These are phyloP conservation scores for Chlamydomonas incerta DNA, from an alignment of 139 green algal species.

Conservation along the genomic window DNA sequence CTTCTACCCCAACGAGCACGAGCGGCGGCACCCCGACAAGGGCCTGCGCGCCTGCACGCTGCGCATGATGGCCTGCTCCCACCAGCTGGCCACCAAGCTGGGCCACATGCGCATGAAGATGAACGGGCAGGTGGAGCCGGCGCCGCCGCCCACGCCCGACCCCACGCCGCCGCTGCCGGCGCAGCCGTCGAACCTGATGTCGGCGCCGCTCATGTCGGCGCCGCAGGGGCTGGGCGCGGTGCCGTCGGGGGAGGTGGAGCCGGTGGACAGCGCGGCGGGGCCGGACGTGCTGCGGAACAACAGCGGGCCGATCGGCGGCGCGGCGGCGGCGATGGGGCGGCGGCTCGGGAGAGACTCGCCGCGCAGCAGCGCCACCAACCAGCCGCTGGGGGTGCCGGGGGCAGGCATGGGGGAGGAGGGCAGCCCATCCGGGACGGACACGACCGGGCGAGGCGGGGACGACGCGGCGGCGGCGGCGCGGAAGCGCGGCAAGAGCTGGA, in stretches of 20 bases:
- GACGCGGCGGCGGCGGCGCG: background rate
- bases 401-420: background rate
- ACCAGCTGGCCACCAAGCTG: conserved; percentile 63
- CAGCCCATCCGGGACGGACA: background rate
- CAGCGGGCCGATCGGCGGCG: conserved; percentile 1
- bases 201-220: background rate
- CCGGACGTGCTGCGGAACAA: background rate
- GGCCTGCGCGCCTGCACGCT: conserved; percentile 62
- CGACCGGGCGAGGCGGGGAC: background rate
- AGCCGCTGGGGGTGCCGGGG: background rate
- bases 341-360: background rate
- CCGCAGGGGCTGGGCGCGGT: background rate
- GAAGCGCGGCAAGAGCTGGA: conserved; percentile 34
- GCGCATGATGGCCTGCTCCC: conserved; percentile 64
- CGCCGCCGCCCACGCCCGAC: conserved; percentile 23
- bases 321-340: background rate
- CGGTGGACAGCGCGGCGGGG: background rate
- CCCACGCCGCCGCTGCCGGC: background rate
- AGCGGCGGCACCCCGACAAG: conserved; percentile 47
- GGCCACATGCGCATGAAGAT: conserved; percentile 80
- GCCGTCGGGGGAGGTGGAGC: background rate
- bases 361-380: conserved; percentile 27
- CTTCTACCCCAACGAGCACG: conserved; percentile 65
- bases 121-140: conserved; percentile 69
- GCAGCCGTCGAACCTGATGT: background rate